Percentiles rank a stretch among this genome's conserved stretches.
Conservation (phyloP, 1,139 yeast species). For the Saccharomyces hybrid region DNA sequence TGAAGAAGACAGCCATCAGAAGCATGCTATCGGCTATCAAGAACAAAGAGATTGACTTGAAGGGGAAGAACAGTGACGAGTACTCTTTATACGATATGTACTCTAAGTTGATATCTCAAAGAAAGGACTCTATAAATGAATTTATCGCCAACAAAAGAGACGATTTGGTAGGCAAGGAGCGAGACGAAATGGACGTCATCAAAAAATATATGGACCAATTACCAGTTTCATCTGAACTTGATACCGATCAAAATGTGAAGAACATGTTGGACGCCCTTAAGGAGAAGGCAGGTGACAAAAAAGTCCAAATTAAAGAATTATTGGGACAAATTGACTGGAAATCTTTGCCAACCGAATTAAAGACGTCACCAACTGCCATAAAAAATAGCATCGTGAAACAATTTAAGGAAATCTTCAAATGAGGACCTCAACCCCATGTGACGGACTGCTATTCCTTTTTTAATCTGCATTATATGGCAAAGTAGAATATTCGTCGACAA, state of each 20-base stretch:
- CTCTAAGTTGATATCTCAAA: conserved; percentile 45
- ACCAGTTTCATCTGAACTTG: conserved; percentile 47
- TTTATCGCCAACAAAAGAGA: conserved; percentile 44
- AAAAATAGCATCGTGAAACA: conserved; percentile 28
- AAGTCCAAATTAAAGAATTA: conserved; percentile 35
- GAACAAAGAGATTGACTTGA: conserved; percentile 50
- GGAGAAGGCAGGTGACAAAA: conserved; percentile 27
- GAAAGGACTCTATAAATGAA: conserved; percentile 48
- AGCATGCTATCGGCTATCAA: conserved; percentile 53
- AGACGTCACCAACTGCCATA: conserved; percentile 37
- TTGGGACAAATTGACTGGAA: conserved; percentile 46
- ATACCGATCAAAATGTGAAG: conserved; percentile 39
- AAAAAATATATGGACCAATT: conserved; percentile 37
- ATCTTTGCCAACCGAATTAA: conserved; percentile 45
- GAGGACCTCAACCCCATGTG: background rate
- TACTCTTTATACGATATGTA: conserved; percentile 43
- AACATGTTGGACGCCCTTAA: conserved; percentile 34
- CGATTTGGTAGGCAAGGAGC: conserved; percentile 53
- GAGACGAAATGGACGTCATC: conserved; percentile 43
- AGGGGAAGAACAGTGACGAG: conserved; percentile 42
- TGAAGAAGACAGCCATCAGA: conserved; percentile 47
- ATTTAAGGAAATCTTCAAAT: conserved; percentile 18
- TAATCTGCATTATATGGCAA: background rate
- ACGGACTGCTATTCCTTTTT: background rate
- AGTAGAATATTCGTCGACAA: background rate